Evolutionary conservation across 2,329 filamentous ascomycete genomes (phyloP).

Genomic region (Ceratocystis huliohia): DNA sequence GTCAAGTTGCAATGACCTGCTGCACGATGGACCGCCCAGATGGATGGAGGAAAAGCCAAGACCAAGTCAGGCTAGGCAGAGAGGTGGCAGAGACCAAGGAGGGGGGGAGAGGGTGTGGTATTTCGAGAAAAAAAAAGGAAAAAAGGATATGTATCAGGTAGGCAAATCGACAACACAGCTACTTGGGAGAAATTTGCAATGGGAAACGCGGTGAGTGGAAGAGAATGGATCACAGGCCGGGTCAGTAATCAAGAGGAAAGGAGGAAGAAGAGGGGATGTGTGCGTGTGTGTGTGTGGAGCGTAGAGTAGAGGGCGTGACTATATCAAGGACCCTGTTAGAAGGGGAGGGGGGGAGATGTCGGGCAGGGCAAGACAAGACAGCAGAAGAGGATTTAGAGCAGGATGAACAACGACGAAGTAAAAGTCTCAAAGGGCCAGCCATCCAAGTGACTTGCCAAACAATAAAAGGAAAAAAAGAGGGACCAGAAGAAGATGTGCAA

Average conservation of each 20-base stretch:
- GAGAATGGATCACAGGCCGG: neutral
- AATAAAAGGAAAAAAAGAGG: slow-evolving; percentile 1
- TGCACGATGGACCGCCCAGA: no score
- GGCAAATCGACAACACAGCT: neutral
- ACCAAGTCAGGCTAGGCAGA: no score
- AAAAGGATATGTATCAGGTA: no score
- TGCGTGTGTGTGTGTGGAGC: neutral
- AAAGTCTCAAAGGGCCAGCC: neutral
- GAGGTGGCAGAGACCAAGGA: no score
- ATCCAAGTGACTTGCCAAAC: neutral
- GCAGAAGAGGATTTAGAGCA: neutral
- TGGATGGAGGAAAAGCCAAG: no score
- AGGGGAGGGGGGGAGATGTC: neutral
- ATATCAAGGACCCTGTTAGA: neutral
- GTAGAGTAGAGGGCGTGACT: neutral
- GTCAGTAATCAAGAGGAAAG: neutral
- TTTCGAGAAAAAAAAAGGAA: no score
- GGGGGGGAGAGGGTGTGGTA: no score
- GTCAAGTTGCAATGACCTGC: no score
- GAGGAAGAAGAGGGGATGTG: neutral
- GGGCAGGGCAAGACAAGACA: neutral
- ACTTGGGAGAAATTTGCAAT: neutral
- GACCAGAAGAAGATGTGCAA: neutral
- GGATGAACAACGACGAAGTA: neutral
- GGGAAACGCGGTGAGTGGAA: slow-evolving; percentile 1